phyloP scores from a whole-genome alignment of 148 eudicot genomes.

The Agrostemma githago region DNA sequence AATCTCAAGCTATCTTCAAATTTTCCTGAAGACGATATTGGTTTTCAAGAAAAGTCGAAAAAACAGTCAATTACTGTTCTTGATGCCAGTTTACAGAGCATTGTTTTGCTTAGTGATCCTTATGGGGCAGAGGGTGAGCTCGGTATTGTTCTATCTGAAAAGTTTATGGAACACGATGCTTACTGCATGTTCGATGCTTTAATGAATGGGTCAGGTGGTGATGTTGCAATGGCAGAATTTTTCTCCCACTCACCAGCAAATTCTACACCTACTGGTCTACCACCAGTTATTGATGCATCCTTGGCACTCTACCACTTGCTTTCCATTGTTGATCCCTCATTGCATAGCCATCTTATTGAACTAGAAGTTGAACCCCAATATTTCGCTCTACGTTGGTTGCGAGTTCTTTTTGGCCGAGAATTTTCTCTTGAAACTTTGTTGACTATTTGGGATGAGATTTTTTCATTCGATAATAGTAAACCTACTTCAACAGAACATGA shows the following conservation, averaged over 20 bases:
- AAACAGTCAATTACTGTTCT: conserved; percentile 53
- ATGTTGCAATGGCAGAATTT: conserved; percentile 79
- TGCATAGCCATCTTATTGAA: conserved; percentile 82
- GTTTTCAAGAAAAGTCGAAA: conserved; percentile 30
- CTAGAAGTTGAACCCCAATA: conserved; percentile 96
- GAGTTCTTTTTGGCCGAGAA: conserved; percentile 94
- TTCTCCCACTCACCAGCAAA: conserved; percentile 53
- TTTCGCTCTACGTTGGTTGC: conserved; percentile 91
- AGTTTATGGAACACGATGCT: conserved; percentile 91
- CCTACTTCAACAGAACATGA: conserved; percentile 35
- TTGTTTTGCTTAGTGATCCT: conserved; percentile 75
- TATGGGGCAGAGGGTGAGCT: conserved; percentile 99
- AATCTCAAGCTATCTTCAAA: conserved; percentile 56
- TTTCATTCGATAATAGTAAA: conserved; percentile 56
- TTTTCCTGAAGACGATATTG: conserved; percentile 37
- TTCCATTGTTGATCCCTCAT: conserved; percentile 75
- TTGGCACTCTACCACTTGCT: conserved; percentile 76
- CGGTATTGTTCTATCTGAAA: conserved; percentile 80
- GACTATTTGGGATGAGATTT: conserved; percentile 85
- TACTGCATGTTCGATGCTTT: conserved; percentile 91
- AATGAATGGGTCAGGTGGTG: conserved; percentile 82
- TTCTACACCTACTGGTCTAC: conserved; percentile 48
- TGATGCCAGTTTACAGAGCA: conserved; percentile 57
- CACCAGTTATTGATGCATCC: conserved; percentile 94
- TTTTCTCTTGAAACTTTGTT: conserved; percentile 68